These are phyloP conservation scores for Lachnellula subtilissima DNA, from an alignment of 2,329 filamentous ascomycete species.

Conservation along the genomic window DNA sequence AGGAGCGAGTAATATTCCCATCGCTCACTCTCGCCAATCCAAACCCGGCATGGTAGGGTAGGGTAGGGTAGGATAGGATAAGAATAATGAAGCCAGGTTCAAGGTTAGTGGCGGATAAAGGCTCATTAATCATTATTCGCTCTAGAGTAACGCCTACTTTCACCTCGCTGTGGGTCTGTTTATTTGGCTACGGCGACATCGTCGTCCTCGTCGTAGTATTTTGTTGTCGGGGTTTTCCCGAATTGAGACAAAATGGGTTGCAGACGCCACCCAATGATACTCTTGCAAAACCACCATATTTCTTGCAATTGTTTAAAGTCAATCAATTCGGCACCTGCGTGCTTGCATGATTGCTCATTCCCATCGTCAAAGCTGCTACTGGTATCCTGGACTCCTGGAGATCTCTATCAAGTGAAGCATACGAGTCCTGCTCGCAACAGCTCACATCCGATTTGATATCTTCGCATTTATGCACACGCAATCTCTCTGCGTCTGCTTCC, in stretches of 20 bases:
- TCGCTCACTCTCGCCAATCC: conserved; percentile 3
- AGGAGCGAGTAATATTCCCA: too few relatives aligned
- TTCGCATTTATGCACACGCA: conserved; percentile 10
- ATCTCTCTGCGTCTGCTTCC: conserved; percentile 13
- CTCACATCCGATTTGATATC: conserved; percentile 11
- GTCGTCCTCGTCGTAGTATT: neutral
- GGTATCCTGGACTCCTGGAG: neutral
- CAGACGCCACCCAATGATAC: conserved; percentile 6
- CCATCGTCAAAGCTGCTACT: neutral
- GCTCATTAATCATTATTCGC: neutral
- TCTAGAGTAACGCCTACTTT: too few relatives aligned
- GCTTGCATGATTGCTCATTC: neutral
- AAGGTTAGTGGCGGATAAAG: conserved; percentile 8
- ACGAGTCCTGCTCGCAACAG: conserved; percentile 7
- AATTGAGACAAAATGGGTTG: conserved; percentile 2
- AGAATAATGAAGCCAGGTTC: conserved; percentile 11
- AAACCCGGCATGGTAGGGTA: neutral
- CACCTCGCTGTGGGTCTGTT: too few relatives aligned
- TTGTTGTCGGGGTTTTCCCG: neutral
- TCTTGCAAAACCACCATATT: neutral
- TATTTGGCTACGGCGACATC: conserved; percentile 3
- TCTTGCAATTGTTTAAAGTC: neutral
- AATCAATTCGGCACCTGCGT: neutral
- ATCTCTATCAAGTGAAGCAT: neutral
- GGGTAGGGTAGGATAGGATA: neutral